A percentile compares a stretch with the other conserved stretches of the same genome.
Conservation (phyloP, 306 rosid genomes). For the Sesbania bispinosa region DNA sequence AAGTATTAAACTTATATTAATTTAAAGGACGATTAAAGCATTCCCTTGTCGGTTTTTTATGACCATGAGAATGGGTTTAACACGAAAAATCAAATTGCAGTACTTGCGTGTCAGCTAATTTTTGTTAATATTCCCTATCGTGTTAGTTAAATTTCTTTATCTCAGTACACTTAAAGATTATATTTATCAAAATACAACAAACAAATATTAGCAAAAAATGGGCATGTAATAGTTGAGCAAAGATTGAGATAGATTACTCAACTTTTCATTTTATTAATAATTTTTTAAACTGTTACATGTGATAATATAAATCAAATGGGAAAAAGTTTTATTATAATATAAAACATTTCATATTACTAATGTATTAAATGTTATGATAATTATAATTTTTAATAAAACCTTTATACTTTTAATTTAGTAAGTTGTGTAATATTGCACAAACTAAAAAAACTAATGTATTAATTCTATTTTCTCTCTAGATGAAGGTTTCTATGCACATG, state of each 20-base stretch:
- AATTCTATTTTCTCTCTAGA: too few species aligned
- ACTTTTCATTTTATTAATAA: background rate
- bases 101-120: background rate
- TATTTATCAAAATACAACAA: background rate
- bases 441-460: too few species aligned
- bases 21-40: slow-evolving; percentile 21
- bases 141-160: slow-evolving; percentile 2
- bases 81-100: slow-evolving; percentile 7
- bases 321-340: too few species aligned
- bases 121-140: background rate
- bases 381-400: too few species aligned
- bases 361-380: too few species aligned
- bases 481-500: too few species aligned
- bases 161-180: background rate
- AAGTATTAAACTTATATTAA: background rate
- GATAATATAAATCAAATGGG: too few species aligned
- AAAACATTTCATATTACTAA: too few species aligned
- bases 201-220: background rate
- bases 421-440: too few species aligned
- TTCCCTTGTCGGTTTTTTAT: background rate
- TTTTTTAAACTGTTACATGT: too few species aligned
- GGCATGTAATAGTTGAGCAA: background rate
- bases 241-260: background rate
- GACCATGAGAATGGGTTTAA: background rate
- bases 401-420: too few species aligned